Percentiles rank a stretch among this genome's conserved stretches.
phyloP scores from a whole-genome alignment of 371 early-diverging fungal genomes.

The Mortierella sp. region DNA sequence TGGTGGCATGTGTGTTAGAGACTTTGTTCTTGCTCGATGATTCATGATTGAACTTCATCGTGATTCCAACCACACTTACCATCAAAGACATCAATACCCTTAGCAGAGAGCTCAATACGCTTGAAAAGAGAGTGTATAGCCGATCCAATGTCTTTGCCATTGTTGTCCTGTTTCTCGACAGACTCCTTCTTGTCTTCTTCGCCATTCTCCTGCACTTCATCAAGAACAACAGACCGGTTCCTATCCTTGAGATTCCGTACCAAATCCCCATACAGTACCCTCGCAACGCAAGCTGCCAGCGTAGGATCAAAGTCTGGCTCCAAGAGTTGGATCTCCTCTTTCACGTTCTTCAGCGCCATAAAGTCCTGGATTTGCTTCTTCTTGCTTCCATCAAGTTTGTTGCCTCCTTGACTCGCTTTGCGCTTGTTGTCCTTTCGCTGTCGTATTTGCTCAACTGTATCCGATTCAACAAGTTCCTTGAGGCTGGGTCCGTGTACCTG shows the following conservation, averaged over 20 bases:
- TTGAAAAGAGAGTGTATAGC: conserved; percentile 18
- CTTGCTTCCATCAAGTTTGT: neutral
- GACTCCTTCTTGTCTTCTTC: neutral
- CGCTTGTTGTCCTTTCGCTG: conserved; percentile 1
- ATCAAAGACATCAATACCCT: conserved; percentile 42
- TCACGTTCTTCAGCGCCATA: conserved; percentile 38
- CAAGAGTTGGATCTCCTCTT: conserved; percentile 25
- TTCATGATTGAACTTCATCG: neutral
- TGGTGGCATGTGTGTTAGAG: neutral
- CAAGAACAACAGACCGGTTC: conserved; percentile 35
- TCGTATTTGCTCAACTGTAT: neutral
- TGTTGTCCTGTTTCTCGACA: neutral
- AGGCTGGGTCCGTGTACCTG: conserved; percentile 1
- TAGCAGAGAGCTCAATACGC: conserved; percentile 19
- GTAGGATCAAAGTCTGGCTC: conserved; percentile 49
- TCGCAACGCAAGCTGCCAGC: conserved; percentile 30
- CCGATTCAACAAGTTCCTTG: conserved; percentile 12
- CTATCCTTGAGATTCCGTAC: conserved; percentile 36
- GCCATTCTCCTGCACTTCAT: conserved; percentile 17
- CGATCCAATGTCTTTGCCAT: neutral
- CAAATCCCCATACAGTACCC: conserved; percentile 25
- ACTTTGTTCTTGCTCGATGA: too few species aligned
- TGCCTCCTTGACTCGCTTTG: neutral
- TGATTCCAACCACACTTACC: conserved; percentile 14
- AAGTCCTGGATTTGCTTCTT: conserved; percentile 44